These are phyloP conservation scores for Phylloporus rhodoxanthus DNA, from an alignment of 768 basidiomycete genomes.

Conservation along the genomic window DNA sequence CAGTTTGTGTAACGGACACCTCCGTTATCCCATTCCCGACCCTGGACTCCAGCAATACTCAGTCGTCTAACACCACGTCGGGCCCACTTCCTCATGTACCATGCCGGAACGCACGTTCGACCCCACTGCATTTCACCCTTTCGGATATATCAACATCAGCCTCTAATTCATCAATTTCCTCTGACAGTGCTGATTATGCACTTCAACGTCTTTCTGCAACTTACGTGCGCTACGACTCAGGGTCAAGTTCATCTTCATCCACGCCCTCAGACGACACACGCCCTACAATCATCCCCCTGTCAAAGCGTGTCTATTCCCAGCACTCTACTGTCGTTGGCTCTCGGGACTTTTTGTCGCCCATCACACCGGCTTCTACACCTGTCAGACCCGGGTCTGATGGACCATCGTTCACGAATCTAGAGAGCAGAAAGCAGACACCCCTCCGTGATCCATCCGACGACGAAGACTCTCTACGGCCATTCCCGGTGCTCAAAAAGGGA, in stretches of 20 bases:
- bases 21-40: conserved; percentile 26
- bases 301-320: conserved; percentile 33
- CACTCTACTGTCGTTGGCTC: conserved; percentile 18
- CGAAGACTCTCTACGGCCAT: conserved; percentile 18
- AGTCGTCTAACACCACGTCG: conserved; percentile 49
- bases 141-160: conserved; percentile 16
- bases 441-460: conserved; percentile 30
- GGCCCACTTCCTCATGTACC: conserved; percentile 61
- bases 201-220: conserved; percentile 2
- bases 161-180: neutral
- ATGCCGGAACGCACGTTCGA: conserved; percentile 35
- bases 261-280: conserved; percentile 32
- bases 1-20: conserved; percentile 21
- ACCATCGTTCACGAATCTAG: conserved; percentile 13
- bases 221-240: conserved; percentile 20
- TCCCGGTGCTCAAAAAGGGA: conserved; percentile 22
- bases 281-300: conserved; percentile 34
- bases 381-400: conserved; percentile 14
- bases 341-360: conserved; percentile 31
- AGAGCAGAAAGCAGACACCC: conserved; percentile 8
- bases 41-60: conserved; percentile 22
- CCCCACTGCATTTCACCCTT: neutral
- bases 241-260: conserved; percentile 35
- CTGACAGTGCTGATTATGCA: conserved; percentile 7
- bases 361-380: conserved; percentile 39